phyloP scores from a whole-genome alignment of 2,329 filamentous ascomycete species.

The Colletotrichum liriopes region DNA sequence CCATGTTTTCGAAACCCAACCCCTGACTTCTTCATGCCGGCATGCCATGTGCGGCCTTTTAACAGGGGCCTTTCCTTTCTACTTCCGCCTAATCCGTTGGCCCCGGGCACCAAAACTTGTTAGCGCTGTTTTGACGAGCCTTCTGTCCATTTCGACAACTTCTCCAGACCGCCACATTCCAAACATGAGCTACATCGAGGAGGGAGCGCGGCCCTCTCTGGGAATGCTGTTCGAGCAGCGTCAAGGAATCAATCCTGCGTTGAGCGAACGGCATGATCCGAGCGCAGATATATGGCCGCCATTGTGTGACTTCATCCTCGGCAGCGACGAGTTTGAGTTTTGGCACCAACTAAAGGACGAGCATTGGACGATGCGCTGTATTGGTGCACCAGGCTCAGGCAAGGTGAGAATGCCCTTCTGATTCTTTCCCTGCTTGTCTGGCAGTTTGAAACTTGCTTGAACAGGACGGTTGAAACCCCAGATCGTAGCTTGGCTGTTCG shows the following conservation, averaged over 20 bases:
- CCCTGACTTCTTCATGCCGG: too few species aligned
- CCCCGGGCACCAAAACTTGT: too few species aligned
- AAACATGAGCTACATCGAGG: background rate
- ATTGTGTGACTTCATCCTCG: background rate
- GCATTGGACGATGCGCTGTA: conserved; percentile 13
- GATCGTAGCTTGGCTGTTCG: background rate
- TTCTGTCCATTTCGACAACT: too few species aligned
- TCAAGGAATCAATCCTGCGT: background rate
- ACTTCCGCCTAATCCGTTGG: too few species aligned
- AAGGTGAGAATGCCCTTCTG: conserved; percentile 16
- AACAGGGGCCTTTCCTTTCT: too few species aligned
- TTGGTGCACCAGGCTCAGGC: conserved; percentile 20
- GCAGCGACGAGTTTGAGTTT: background rate
- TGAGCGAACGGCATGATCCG: background rate
- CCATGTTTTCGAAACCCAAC: background rate
- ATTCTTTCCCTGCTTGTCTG: background rate
- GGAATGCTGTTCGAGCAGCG: background rate
- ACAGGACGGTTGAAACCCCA: background rate
- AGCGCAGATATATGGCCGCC: conserved; percentile 1
- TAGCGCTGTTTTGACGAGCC: too few species aligned
- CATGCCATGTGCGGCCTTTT: too few species aligned
- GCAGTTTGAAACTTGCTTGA: background rate
- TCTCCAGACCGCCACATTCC: background rate
- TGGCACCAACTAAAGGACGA: conserved; percentile 9
- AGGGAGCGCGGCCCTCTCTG: background rate